Evolutionary conservation across 108 stramenopile species (phyloP), one percentile per base, ranked within the genome.

Genomic region (Cylindrotheca fusiformis): DNA sequence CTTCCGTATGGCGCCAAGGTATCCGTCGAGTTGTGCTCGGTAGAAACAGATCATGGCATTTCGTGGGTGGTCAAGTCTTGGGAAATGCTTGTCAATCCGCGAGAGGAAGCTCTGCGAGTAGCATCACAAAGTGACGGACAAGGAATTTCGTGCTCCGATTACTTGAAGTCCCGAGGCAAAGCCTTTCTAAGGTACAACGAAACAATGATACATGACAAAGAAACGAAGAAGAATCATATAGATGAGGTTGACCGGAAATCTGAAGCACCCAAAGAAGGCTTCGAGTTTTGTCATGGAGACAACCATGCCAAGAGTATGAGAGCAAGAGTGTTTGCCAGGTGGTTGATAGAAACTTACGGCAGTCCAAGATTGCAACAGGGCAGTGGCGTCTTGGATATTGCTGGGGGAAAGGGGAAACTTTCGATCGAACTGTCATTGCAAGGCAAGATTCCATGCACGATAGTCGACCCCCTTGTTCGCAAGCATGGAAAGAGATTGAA

Each of bases 351-450:
- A 17, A 63, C 60, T 14, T 71, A 33, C 48, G 69, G 63, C 49
- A 28, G 45, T 50, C 59, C 60, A 12, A 47, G 49, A 20, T 32
- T 66, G 26, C 27, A 58, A 58, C 41, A 55, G 46, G 53, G 65
- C 14, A 19, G 49, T 52, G 53, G 72, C 46, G 60, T 79, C 36
- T 29, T 81, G 52, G 86, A 87, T 71, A 63, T 87, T 62, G 86
- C 86, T n/a, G 86, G 86, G 4, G 86, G 86, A 10, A 84, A 83
- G 57, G 86, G 86, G 0, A 75, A 84, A 32, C 79, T 87, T 3
- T 82, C 83, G 10, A 65, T 87, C 14, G 78, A 84, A 46, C 58
- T 87, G 18, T 46, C 80, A 3, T n/a, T 75, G 19, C 68, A 77
- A 18, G 80, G 78, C 22, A 75, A 77, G 52, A 58, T 78, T 25